Evolutionary conservation across 2,329 filamentous ascomycete species (phyloP).

Genomic region (Beauveria varroae): DNA sequence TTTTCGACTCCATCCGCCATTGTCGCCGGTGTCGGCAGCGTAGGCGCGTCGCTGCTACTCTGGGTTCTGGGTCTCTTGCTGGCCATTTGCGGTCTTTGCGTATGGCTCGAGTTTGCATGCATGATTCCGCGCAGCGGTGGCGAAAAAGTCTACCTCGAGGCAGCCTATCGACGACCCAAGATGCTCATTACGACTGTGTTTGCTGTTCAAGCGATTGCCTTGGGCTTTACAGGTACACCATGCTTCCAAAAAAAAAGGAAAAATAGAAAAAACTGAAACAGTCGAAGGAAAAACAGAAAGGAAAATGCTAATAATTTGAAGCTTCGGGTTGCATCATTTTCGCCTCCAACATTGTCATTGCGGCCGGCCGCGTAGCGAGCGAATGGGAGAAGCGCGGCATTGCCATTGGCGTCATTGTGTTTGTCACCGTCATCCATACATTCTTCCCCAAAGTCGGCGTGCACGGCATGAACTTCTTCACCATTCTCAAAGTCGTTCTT

Average conservation of each 20-base stretch:
- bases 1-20: constrained; percentile 18
- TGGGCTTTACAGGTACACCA: constrained; percentile 14
- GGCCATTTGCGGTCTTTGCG: background rate
- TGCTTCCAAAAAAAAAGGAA: too few relatives aligned
- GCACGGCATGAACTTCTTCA: constrained; percentile 16
- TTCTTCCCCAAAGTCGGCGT: constrained; percentile 15
- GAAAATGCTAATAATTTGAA: background rate
- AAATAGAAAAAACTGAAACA: too few relatives aligned
- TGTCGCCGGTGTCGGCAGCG: constrained; percentile 15
- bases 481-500: constrained; percentile 13
- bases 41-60: constrained; percentile 16
- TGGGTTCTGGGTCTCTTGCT: constrained; percentile 17
- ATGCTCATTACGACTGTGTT: constrained; percentile 15
- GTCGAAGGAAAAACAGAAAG: too few relatives aligned
- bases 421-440: constrained; percentile 14
- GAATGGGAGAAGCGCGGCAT: constrained; percentile 16
- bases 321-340: constrained; percentile 15
- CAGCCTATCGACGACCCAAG: constrained; percentile 14
- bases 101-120: constrained; percentile 16
- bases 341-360: constrained; percentile 14
- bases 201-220: constrained; percentile 14
- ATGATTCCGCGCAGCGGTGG: constrained; percentile 16
- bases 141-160: constrained; percentile 16
- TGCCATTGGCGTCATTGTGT: constrained; percentile 14
- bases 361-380: constrained; percentile 10